Conservation (phyloP, 345 rosid species). For the Balakata baccata region DNA sequence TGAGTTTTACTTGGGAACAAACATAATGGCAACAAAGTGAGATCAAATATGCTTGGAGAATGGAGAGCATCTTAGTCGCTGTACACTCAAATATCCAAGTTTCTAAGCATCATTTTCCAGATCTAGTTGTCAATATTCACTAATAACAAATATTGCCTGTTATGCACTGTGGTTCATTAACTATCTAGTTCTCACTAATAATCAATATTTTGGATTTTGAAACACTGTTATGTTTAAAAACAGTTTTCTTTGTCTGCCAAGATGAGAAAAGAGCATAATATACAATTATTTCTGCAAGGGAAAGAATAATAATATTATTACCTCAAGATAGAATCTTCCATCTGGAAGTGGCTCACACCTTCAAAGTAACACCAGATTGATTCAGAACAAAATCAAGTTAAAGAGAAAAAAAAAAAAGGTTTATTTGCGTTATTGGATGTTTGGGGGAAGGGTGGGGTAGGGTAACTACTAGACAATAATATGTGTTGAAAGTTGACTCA, state of each 20-base stretch:
- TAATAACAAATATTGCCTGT: constrained; percentile 2
- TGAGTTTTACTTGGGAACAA: neutral
- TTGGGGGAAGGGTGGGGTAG: neutral
- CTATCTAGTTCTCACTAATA: no score
- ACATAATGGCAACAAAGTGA: neutral
- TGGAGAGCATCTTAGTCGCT: neutral
- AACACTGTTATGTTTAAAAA: neutral
- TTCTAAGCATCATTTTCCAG: neutral
- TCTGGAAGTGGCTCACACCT: constrained; percentile 96
- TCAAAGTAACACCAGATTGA: constrained; percentile 6
- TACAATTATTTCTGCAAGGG: neutral
- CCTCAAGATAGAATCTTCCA: constrained; percentile 88
- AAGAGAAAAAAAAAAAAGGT: no score
- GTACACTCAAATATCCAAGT: neutral
- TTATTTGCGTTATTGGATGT: neutral
- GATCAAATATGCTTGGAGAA: neutral
- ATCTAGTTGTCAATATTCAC: constrained; percentile 5
- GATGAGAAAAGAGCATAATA: neutral
- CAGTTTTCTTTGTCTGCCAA: neutral
- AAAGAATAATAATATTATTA: constrained; percentile 19
- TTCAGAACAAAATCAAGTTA: neutral
- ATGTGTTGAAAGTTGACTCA: no score
- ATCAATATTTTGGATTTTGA: no score
- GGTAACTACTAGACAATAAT: neutral
- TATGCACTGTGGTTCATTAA: neutral